Conservation (phyloP, 2,329 filamentous ascomycete species). For the Sporothrix schenckii region DNA sequence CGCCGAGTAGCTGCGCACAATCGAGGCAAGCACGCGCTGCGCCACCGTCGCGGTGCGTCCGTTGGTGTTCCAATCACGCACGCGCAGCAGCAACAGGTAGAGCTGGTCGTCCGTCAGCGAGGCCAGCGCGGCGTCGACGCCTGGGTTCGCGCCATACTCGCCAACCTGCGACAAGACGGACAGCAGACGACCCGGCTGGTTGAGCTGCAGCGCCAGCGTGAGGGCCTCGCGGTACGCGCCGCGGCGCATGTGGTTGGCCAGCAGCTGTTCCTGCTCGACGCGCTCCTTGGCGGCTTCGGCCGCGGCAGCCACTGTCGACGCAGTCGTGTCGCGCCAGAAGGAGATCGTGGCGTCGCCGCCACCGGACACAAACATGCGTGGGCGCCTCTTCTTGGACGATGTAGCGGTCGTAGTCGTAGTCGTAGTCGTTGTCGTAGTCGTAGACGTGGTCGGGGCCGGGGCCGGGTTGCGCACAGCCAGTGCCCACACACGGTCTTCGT, state of each 20-base stretch:
- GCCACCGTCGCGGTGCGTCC: conserved; percentile 82
- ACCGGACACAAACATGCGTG: conserved; percentile 77
- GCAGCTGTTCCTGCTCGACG: conserved; percentile 86
- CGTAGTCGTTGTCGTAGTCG: conserved; percentile 37
- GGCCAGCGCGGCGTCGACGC: conserved; percentile 83
- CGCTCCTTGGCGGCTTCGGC: conserved; percentile 74
- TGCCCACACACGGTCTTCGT: conserved; percentile 94
- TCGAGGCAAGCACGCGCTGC: conserved; percentile 77
- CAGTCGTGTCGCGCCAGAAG: conserved; percentile 93
- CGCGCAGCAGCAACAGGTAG: conserved; percentile 74
- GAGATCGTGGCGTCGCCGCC: conserved; percentile 91
- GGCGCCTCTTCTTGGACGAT: not conserved
- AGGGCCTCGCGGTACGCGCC: conserved; percentile 93
- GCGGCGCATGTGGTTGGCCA: conserved; percentile 88
- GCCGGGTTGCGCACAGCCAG: conserved; percentile 68
- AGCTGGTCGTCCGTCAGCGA: conserved; percentile 82
- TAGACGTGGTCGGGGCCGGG: not conserved
- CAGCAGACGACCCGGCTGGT: conserved; percentile 87
- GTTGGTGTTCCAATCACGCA: conserved; percentile 98
- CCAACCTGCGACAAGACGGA: conserved; percentile 71
- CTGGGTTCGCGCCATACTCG: conserved; percentile 51
- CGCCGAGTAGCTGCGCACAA: conserved; percentile 81
- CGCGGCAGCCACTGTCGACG: conserved; percentile 73
- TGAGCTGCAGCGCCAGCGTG: conserved; percentile 85
- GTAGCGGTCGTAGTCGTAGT: conserved; percentile 36